Conservation (phyloP, 108 stramenopile genomes). For the Skeletonema costatum region DNA sequence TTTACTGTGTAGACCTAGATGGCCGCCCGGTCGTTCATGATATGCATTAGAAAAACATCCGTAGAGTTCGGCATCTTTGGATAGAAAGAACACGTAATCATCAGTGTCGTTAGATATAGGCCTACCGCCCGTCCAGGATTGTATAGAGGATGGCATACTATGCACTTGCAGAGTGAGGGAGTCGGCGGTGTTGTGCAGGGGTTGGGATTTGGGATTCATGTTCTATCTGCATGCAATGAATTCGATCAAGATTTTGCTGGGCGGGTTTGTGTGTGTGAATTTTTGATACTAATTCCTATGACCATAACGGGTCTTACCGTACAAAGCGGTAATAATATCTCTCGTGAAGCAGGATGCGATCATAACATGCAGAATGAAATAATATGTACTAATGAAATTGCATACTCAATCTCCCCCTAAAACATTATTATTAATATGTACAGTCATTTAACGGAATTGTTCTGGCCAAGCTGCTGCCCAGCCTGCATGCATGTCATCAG, state of each 20-base stretch:
- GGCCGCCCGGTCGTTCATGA: conserved; percentile 13
- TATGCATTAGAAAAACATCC: conserved; percentile 40
- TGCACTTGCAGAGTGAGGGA: no score
- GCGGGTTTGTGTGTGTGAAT: no score
- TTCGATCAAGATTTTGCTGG: no score
- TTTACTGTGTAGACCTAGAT: not conserved
- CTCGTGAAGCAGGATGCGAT: no score
- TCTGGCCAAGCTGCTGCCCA: conserved; percentile 75
- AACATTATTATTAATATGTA: not conserved
- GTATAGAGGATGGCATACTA: not conserved
- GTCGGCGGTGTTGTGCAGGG: not conserved
- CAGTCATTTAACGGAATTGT: conserved; percentile 48
- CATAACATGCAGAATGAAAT: no score
- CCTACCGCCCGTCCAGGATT: not conserved
- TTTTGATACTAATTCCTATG: no score
- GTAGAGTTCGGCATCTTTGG: conserved; percentile 28
- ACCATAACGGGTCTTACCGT: no score
- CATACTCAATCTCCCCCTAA: not conserved
- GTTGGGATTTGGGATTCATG: no score
- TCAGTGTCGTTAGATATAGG: not conserved
- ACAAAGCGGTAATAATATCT: no score
- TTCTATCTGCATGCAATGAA: no score
- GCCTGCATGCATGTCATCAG: conserved; percentile 52
- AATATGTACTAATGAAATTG: no score
- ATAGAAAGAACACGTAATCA: conserved; percentile 31